phyloP scores from a whole-genome alignment of 2,329 filamentous ascomycete species.

The Arthrobotrys sphaeroides region DNA sequence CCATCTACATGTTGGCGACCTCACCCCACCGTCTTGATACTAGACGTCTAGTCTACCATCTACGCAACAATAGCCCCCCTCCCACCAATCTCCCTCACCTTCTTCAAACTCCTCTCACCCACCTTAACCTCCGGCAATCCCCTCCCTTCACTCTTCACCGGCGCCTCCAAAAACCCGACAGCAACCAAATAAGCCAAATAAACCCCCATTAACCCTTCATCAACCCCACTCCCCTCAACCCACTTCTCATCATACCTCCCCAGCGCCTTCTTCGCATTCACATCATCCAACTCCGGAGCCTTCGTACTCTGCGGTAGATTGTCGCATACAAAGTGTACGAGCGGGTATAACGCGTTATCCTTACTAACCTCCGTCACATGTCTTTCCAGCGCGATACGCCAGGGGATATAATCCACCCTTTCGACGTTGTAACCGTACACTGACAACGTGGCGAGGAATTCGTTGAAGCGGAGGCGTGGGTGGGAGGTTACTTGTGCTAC shows the following conservation, averaged over 20 bases:
- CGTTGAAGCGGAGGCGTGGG: constrained; percentile 78
- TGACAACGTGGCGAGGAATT: constrained; percentile 76
- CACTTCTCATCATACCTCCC: constrained; percentile 69
- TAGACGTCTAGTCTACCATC: no score
- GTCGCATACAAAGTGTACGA: constrained; percentile 77
- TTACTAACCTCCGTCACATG: constrained; percentile 73
- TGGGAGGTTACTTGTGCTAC: constrained; percentile 83
- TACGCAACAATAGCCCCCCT: constrained; percentile 61
- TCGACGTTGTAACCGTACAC: constrained; percentile 77
- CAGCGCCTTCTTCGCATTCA: constrained; percentile 73
- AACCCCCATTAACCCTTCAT: constrained; percentile 69
- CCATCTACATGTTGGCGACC: no score
- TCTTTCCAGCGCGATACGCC: constrained; percentile 73
- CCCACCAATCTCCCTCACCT: constrained; percentile 67
- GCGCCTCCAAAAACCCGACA: constrained; percentile 70
- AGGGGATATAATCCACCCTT: constrained; percentile 73
- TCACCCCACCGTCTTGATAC: no score
- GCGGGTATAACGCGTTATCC: constrained; percentile 76
- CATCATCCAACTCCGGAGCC: constrained; percentile 78
- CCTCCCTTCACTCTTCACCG: constrained; percentile 60
- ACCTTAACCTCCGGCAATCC: constrained; percentile 64
- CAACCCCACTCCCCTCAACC: constrained; percentile 68
- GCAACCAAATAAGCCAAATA: constrained; percentile 73
- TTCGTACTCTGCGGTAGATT: constrained; percentile 76
- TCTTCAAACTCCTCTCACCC: constrained; percentile 64